Conservation (phyloP, 208 protist species). For the Trypanosoma avium region DNA sequence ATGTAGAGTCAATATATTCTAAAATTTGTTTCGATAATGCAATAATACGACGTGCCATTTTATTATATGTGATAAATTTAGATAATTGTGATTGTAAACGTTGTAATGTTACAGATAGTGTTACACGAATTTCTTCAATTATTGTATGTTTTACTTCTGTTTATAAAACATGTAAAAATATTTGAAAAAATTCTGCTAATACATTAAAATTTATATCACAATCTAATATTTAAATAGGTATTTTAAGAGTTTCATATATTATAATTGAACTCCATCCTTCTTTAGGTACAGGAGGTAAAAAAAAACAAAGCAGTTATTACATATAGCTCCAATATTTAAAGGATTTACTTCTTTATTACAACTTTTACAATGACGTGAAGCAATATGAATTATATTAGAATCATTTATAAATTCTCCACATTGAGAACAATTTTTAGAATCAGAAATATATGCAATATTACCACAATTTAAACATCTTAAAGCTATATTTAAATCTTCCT, state of each 20-base stretch:
- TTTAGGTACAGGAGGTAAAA: constrained; percentile 24
- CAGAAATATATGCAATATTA: not conserved
- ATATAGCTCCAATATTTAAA: constrained; percentile 21
- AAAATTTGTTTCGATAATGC: constrained; percentile 55
- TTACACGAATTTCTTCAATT: constrained; percentile 15
- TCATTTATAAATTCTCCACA: constrained; percentile 13
- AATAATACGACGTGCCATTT: constrained; percentile 38
- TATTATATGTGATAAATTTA: constrained; percentile 14
- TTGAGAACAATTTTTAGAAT: not conserved
- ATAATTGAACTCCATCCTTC: constrained; percentile 32
- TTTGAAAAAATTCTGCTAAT: constrained; percentile 13
- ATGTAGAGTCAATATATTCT: constrained; percentile 38
- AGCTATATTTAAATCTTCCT: not conserved
- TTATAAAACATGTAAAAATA: constrained; percentile 12
- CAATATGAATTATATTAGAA: constrained; percentile 15
- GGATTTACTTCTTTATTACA: constrained; percentile 14
- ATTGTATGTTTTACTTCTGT: not conserved
- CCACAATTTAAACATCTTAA: constrained; percentile 19
- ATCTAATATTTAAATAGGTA: constrained; percentile 5
- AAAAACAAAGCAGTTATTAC: constrained; percentile 16
- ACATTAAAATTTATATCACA: not conserved
- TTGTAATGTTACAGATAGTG: constrained; percentile 1
- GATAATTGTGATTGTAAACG: constrained; percentile 11
- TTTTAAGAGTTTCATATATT: constrained; percentile 15
- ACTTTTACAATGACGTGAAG: constrained; percentile 19